Base-by-base conservation (phyloP, 148 eudicot genomes). In the Mesembryanthemum crystallinum region DNA sequence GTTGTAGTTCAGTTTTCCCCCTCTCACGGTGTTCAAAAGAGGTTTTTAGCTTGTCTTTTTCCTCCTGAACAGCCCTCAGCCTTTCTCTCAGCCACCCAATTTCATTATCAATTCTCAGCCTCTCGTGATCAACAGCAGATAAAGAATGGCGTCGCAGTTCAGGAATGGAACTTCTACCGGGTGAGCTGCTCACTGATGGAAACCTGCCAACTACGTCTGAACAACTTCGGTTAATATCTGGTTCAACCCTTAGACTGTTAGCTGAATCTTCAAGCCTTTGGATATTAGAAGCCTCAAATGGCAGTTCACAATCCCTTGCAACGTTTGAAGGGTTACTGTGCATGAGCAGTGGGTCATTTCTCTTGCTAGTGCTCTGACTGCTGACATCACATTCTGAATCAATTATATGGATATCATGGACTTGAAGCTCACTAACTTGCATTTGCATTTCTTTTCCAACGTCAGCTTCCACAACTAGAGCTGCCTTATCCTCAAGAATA, bases 361-460 rank as follows among this genome's bases (percentile, higher is more conserved):
- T 73, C 23, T 58, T 60, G 63, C 64, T 35, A 33, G 63, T 24
- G 25, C 69, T 71, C 66, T 77, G 74, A 77, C 80, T 39, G 69
- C 8, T 23, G 15, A 60, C 15, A 35, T 73, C 78, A 78, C 75
- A 70, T 69, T 73, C 69, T 63, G 86, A 80, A 47, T 72, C 85
- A 81, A 88, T 79, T 43, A 90, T 87, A 77, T 94, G 97, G 78
- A 94, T 86, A 88, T 94, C 97, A 84, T 85, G 80, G 43, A 88
- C 83, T 45, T 33, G 86, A 55, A 79, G 82, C 71, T 84, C 89
- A 65, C 60, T 63, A 67, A 47, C 45, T 33, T 79, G 81, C 73
- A 42, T 71, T 62, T 24, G 57, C 47, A 65, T 66, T 63, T 75
- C 81, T 21, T 58, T 69, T 78, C 25, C 78, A 54, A 58, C 60